phyloP scores from a whole-genome alignment of 441 rosid species.

The Biscutella laevigata region DNA sequence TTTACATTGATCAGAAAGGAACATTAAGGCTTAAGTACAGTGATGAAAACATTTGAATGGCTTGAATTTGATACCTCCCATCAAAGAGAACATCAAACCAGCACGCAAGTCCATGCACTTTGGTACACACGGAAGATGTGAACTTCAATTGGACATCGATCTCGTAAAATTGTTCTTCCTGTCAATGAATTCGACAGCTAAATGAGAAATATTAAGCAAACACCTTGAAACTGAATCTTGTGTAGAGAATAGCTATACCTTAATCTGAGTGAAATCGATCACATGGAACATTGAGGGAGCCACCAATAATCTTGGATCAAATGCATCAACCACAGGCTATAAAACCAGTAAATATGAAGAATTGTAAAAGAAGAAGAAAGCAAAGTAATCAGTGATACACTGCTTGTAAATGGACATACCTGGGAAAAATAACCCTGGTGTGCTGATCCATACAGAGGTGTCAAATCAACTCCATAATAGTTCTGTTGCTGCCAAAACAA shows the following conservation, averaged over 20 bases:
- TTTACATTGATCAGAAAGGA: background rate
- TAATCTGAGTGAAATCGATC: constrained; percentile 60
- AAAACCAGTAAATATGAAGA: background rate
- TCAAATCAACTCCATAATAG: constrained; percentile 84
- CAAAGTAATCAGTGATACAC: background rate
- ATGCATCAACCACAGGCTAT: constrained; percentile 98
- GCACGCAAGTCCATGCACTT: constrained; percentile 93
- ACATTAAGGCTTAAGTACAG: background rate
- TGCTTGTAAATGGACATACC: constrained; percentile 32
- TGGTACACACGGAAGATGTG: constrained; percentile 63
- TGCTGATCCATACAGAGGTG: constrained; percentile 69
- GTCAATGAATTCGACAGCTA: constrained; percentile 16
- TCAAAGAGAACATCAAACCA: constrained; percentile 92
- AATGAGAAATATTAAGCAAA: background rate
- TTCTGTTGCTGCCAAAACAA: constrained; percentile 93
- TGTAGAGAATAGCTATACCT: constrained; percentile 35
- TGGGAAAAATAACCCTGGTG: constrained; percentile 89
- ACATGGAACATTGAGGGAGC: constrained; percentile 63
- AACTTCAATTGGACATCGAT: constrained; percentile 79
- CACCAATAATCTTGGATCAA: constrained; percentile 92
- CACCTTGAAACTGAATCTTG: background rate
- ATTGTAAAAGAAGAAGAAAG: background rate
- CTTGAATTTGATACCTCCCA: constrained; percentile 46
- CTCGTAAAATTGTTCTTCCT: constrained; percentile 86
- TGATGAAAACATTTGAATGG: background rate